These are phyloP conservation scores for Globisporangium emineosum DNA, from an alignment of 352 stramenopile species.

Conservation along the genomic window DNA sequence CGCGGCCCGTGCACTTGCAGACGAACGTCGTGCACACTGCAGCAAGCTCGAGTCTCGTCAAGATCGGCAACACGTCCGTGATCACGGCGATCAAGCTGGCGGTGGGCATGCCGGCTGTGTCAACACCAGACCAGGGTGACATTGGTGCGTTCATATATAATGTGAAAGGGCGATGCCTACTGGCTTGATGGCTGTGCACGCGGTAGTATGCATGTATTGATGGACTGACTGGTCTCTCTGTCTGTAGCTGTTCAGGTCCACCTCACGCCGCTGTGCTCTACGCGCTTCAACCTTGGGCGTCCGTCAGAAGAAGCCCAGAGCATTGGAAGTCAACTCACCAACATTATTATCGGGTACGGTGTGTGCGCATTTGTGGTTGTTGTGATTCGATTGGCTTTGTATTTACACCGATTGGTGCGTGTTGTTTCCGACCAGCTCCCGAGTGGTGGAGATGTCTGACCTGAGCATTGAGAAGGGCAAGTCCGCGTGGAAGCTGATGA, in stretches of 20 bases:
- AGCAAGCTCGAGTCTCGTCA: constrained; percentile 70
- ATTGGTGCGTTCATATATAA: constrained; percentile 35
- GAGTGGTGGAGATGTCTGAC: constrained; percentile 77
- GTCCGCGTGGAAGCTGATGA: constrained; percentile 76
- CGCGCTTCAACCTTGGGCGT: constrained; percentile 60
- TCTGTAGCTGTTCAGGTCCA: constrained; percentile 70
- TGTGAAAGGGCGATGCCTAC: background rate
- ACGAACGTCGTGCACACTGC: constrained; percentile 61
- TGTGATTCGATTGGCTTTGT: background rate
- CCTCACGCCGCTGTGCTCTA: constrained; percentile 75
- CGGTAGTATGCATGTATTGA: no score
- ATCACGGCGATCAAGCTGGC: constrained; percentile 71
- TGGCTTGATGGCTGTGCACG: background rate
- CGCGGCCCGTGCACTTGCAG: constrained; percentile 59
- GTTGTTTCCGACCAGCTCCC: constrained; percentile 33
- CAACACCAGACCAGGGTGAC: constrained; percentile 72
- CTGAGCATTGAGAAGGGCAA: constrained; percentile 71
- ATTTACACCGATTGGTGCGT: background rate
- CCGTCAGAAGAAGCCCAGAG: constrained; percentile 75
- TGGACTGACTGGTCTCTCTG: background rate
- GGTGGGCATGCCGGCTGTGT: constrained; percentile 63
- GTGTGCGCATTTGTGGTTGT: background rate
- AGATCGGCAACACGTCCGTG: constrained; percentile 70
- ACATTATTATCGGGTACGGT: constrained; percentile 62
- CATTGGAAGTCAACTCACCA: constrained; percentile 73